A percentile compares a stretch with the other conserved stretches of the same genome.
These are phyloP conservation scores for Solanum piurae DNA, from an alignment of 257 asterid genomes.

Conservation along the genomic window DNA sequence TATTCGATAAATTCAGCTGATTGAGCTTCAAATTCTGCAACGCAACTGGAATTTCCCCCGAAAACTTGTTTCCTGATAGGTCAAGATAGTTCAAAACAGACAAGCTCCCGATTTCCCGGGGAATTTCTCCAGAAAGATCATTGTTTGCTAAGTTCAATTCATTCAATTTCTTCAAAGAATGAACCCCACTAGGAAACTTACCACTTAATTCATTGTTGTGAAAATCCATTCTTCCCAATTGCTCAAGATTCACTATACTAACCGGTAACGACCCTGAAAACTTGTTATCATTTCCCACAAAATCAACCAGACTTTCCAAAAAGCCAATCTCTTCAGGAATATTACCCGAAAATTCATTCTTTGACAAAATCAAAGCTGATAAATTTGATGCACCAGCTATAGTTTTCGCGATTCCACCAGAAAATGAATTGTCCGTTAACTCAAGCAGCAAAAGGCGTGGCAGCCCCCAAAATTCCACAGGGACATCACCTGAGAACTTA, in stretches of 20 bases:
- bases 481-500: conserved; percentile 63
- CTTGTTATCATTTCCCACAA: conserved; percentile 48
- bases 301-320: conserved; percentile 51
- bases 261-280: conserved; percentile 67
- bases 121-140: conserved; percentile 62
- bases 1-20: conserved; percentile 65
- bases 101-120: conserved; percentile 68
- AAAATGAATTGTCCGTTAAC: conserved; percentile 53
- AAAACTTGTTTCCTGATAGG: conserved; percentile 59
- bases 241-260: conserved; percentile 66
- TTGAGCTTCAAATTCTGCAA: conserved; percentile 89
- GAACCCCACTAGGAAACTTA: conserved; percentile 52
- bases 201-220: conserved; percentile 64
- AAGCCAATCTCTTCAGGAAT: conserved; percentile 77
- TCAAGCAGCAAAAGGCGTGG: conserved; percentile 84
- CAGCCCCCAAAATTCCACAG: conserved; percentile 80
- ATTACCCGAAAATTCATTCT: conserved; percentile 60
- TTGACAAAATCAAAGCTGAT: conserved; percentile 62
- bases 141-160: conserved; percentile 80
- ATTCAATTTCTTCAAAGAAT: conserved; percentile 67
- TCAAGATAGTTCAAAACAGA: conserved; percentile 84
- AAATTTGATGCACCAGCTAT: conserved; percentile 71
- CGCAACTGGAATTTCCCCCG: conserved; percentile 61
- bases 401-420: conserved; percentile 68
- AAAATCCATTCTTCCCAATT: conserved; percentile 77